phyloP scores from a whole-genome alignment of 2,329 filamentous ascomycete species.

The Fulvia fulva region DNA sequence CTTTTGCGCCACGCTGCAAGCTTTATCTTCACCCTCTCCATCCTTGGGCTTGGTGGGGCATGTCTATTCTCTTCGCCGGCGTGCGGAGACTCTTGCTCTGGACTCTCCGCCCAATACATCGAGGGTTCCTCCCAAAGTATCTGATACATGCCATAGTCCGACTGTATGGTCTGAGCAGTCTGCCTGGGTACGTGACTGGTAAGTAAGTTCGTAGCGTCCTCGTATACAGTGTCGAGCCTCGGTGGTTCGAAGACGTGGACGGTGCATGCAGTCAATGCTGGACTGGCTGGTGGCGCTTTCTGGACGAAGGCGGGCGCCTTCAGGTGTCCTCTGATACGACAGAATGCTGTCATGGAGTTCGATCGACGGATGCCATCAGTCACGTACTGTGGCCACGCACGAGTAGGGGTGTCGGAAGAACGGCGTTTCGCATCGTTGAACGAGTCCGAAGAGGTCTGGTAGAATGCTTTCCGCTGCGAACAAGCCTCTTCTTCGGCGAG shows the following conservation, averaged over 20 bases:
- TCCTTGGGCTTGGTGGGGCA: constrained; percentile 8
- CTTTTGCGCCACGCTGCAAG: constrained; percentile 28
- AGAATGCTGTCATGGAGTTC: constrained; percentile 15
- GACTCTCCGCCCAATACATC: constrained; percentile 5
- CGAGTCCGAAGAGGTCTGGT: background rate
- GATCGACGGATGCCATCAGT: constrained; percentile 6
- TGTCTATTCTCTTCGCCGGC: constrained; percentile 1
- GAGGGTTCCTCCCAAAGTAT: constrained; percentile 26
- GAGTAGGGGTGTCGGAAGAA: constrained; percentile 3
- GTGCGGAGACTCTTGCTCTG: constrained; percentile 1
- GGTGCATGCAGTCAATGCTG: constrained; percentile 22
- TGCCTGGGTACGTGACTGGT: background rate
- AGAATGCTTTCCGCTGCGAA: background rate
- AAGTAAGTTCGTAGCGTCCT: constrained; percentile 10
- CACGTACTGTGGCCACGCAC: constrained; percentile 11
- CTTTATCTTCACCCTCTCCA: constrained; percentile 25
- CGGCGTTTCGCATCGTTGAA: constrained; percentile 5
- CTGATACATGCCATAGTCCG: constrained; percentile 22
- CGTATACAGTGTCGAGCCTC: constrained; percentile 18
- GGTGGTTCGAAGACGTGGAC: constrained; percentile 19
- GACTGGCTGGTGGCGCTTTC: constrained; percentile 18
- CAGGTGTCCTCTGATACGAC: constrained; percentile 10
- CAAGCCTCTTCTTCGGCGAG: background rate
- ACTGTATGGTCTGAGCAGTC: constrained; percentile 24
- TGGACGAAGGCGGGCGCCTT: constrained; percentile 11